phyloP scores from a whole-genome alignment of 1,139 yeast genomes.

The Maudiozyma humilis region DNA sequence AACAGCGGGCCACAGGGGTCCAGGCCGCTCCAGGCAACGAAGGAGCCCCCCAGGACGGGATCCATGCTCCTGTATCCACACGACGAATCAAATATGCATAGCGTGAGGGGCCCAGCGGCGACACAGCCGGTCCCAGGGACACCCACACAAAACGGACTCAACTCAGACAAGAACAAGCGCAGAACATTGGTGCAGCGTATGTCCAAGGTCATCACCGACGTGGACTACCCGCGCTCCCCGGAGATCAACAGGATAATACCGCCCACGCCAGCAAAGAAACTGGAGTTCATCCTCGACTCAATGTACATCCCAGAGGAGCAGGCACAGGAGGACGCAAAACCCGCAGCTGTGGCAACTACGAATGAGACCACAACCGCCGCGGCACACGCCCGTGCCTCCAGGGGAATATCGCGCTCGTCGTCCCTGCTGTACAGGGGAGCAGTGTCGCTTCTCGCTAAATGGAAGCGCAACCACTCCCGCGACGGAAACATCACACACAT shows the following conservation, averaged over 20 bases:
- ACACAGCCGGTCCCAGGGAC: too few relatives aligned
- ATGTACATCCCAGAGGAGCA: constrained; percentile 17
- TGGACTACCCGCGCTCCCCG: constrained; percentile 35
- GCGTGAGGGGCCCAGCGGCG: too few relatives aligned
- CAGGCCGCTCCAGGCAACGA: neutral
- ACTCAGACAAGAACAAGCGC: neutral
- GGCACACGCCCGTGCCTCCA: constrained; percentile 2
- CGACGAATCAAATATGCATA: constrained; percentile 16
- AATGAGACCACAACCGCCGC: neutral
- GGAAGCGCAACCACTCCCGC: constrained; percentile 25
- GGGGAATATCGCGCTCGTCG: constrained; percentile 4
- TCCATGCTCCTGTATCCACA: constrained; percentile 31
- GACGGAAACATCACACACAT: constrained; percentile 1
- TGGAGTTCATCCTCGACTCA: constrained; percentile 37
- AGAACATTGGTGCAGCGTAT: constrained; percentile 15
- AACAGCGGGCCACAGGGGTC: constrained; percentile 7
- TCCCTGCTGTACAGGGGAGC: constrained; percentile 19
- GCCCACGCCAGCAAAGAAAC: constrained; percentile 59
- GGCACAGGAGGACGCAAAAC: constrained; percentile 1
- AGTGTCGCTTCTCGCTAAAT: constrained; percentile 24
- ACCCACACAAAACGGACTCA: neutral
- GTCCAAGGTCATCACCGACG: constrained; percentile 30
- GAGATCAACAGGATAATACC: constrained; percentile 45
- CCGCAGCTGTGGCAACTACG: neutral
- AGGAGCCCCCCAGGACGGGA: constrained; percentile 16